Base-by-base conservation (phyloP, 2,329 filamentous ascomycete genomes). In the Aspergillus persii region DNA sequence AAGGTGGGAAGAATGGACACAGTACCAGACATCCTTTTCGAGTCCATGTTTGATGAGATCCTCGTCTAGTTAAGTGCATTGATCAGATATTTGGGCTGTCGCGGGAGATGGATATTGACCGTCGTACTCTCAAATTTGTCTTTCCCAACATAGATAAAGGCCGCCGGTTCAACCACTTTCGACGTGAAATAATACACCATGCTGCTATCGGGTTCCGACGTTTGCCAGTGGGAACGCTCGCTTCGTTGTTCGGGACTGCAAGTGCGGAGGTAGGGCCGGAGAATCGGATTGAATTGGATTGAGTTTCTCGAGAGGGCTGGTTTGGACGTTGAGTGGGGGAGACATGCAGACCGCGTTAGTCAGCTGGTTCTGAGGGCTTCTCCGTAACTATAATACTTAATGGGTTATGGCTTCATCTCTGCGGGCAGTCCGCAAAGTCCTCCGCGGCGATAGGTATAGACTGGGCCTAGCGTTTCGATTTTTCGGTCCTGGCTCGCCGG, bases 101-200 rank as follows among this genome's bases (percentile, higher is more conserved):
- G n/a, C 53, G 29, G 23, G 27, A 50, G 41, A 30, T 46, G 51
- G 53, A 52, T 39, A 56, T 33, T 64, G 39, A 52, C 39, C 49
- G 53, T 66, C 88, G 72, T 83, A 97, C 95, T 99, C 82, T 99
- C 95, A 69, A 95, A 93, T 80, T 99, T 99, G 82, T 99, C 95
- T 78, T 98, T 99, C 77, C 95, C 95, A 60, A 97, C 92, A 75
- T 99, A 99, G 71, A 99, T 87, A 74, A 89, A 93, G 47, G 92
- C 94, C 33, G 92, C 75, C 2, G 95, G 94, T 11, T 88, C 83
- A 44, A 96, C 91, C 47, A 87, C 86, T 62, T 86, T 94, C 29
- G 94, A 98, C 1, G 88, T 95, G 76, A 95, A 98, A 77, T 98
- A 98, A 80, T 90, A 96, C 50, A 99, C 95, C 95, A 99, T 68